Evolutionary conservation across 768 basidiomycete species (phyloP), one percentile per base, ranked within the genome.

Genomic region (Psilocybe tampanensis): DNA sequence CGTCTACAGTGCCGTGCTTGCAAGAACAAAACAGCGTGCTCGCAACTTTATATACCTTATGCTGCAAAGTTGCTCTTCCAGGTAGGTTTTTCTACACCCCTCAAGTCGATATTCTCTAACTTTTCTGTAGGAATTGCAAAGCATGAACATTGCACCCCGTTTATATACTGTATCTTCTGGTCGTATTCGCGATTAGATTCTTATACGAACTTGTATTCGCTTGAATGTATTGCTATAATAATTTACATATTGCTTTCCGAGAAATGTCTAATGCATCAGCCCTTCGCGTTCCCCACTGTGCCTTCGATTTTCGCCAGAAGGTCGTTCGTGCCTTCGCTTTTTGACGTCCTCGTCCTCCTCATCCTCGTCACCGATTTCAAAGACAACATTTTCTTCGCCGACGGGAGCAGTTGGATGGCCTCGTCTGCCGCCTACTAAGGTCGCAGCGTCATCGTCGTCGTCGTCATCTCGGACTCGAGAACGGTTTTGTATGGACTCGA

Each of bases 41-140:
- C 92, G 49, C 95, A 95, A 64, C 70, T 93, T 6, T 91, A 92
- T 65, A 92, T 96, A 70, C 95, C 97, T 23, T 99, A 99, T 69
- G 96, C 97, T 11, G 96, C 96, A 18, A 97, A 98, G 72, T 74
- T 97, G 54, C 81, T 98, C 44, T 95, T 97, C 89, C 95, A 97
- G 85, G 94, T 87, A 66, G 42, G 80, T 70, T 15, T n/a, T 48
- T 23, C 29, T 22, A 43, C 13, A 18, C 8, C 47, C 26, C 49
- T 18, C 42, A 26, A 36, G 18, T 34, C 24, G 24, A 15, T 12
- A 50, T 42, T 41, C 22, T 59, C 22, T 49, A 23, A 39, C 39
- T 47, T 44, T 33, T 52, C 48, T 60, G 26, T 65, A 92, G 89
- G 94, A 97, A 80, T 73, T 96, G 69, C 93, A 95, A 80, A 92